Percentiles rank a stretch among this genome's conserved stretches.
Conservation (phyloP, 2,329 filamentous ascomycete species). For the Epicoccum nigrum region DNA sequence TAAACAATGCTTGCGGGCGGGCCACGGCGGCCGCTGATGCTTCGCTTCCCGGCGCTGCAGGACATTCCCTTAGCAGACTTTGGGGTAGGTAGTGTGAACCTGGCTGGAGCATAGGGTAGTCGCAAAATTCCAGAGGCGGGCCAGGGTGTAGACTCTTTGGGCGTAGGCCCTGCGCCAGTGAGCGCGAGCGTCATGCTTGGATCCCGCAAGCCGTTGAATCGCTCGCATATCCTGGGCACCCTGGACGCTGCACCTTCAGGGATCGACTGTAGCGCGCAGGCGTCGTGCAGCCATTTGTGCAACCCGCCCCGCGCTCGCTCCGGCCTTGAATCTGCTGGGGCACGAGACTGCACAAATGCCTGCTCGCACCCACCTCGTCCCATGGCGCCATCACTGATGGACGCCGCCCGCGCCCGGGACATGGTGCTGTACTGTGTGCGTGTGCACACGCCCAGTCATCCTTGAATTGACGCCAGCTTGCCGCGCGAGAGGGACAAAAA, state of each 20-base stretch:
- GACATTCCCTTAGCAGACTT: conserved; percentile 49
- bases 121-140: conserved; percentile 43
- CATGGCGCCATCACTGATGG: conserved; percentile 31
- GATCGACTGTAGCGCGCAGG: conserved; percentile 41
- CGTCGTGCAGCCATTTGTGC: conserved; percentile 22
- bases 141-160: conserved; percentile 38
- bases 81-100: conserved; percentile 51
- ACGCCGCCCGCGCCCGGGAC: conserved; percentile 10
- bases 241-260: conserved; percentile 41
- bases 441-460: conserved; percentile 12
- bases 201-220: conserved; percentile 50
- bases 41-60: conserved; percentile 51
- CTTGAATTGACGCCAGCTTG: conserved; percentile 26
- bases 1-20: conserved; percentile 48
- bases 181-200: conserved; percentile 47
- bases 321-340: conserved; percentile 26
- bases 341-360: conserved; percentile 33
- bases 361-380: conserved; percentile 22
- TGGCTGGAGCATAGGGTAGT: conserved; percentile 50
- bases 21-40: conserved; percentile 47
- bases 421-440: too few species aligned
- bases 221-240: conserved; percentile 45
- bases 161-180: conserved; percentile 41
- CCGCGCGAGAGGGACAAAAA: conserved; percentile 24
- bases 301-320: conserved; percentile 38